Base-by-base conservation (phyloP, 163 green algal genomes). In the Scenedesmus sp. region DNA sequence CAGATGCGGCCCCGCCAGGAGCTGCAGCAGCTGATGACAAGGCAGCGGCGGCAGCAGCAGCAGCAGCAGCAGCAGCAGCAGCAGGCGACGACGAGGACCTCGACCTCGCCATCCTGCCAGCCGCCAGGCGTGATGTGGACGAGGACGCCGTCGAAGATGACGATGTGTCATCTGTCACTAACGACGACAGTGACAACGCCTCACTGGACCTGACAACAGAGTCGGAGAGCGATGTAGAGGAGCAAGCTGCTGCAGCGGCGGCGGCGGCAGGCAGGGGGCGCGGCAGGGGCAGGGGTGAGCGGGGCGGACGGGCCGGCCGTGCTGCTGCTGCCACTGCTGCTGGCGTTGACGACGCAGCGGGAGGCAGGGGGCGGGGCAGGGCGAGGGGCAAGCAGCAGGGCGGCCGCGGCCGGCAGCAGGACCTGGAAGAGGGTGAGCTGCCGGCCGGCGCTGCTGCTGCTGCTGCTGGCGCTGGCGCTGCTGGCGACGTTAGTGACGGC, bases 371-470 rank as follows among this genome's bases (percentile, higher is more conserved):
- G 20, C 18, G 22, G 13, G 82, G 73, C 37, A 40, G 81, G n/a
- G 81, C 51, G 35, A 72, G 26, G 26, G 59, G 59, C 22, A 72
- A 72, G 22, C 59, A 72, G 22, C 15, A 72, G 59, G 43, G 81
- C 24, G 49, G 81, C 42, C 26, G 81, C 13, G 49, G 81, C 33
- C 44, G 44, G 49, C 30, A 73, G 81, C 81, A 86, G 81, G 43
- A 76, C 51, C 51, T 76, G 20, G 65, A 83, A 46, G 85, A 83
- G 6, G 85, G 85, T 3, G 85, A 90, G n/a, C 30, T 76, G 76
- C 37, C 33, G 37, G 33, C 33, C 30, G 76, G 44, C 5, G 76
- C 37, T 46, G 76, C 37, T 46, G 72, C 35, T 44, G 76, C 37
- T 46, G 33, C 12, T 20, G 72, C 35, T 26, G 76, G 15, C 7